Conservation (phyloP, 208 protist genomes). For the Wallacemonas sp. region DNA sequence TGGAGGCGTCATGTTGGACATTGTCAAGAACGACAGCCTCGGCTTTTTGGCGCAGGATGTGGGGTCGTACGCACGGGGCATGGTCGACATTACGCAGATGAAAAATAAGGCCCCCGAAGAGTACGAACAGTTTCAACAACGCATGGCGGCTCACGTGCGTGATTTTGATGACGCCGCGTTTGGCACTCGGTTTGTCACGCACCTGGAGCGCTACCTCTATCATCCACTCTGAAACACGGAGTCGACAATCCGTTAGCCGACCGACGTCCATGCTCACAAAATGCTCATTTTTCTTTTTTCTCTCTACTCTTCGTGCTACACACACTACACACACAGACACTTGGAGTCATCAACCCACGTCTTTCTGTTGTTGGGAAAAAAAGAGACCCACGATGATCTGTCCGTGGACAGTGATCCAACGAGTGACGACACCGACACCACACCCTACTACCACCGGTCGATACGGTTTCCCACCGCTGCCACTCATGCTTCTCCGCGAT, state of each 20-base stretch:
- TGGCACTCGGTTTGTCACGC: conserved; percentile 17
- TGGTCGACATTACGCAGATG: conserved; percentile 55
- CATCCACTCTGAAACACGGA: too few relatives aligned
- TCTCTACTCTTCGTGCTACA: too few relatives aligned
- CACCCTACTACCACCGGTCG: background rate
- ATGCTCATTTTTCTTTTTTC: too few relatives aligned
- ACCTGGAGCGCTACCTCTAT: conserved; percentile 24
- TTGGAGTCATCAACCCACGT: too few relatives aligned
- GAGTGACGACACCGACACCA: too few relatives aligned
- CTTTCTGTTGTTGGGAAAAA: too few relatives aligned
- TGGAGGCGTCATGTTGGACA: conserved; percentile 95
- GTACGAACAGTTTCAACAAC: conserved; percentile 38
- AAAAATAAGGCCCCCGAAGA: conserved; percentile 15
- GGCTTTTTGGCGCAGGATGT: conserved; percentile 88
- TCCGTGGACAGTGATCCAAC: too few relatives aligned
- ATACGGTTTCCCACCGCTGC: background rate
- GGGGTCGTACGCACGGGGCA: conserved; percentile 83
- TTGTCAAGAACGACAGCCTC: conserved; percentile 60
- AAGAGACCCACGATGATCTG: too few relatives aligned
- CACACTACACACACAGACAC: too few relatives aligned
- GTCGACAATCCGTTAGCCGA: too few relatives aligned
- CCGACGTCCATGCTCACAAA: too few relatives aligned
- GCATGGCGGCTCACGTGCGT: conserved; percentile 23
- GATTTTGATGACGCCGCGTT: conserved; percentile 35
- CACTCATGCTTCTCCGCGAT: background rate